phyloP scores from a whole-genome alignment of 1,284 basidiomycete genomes.

The Malassezia sympodialis region DNA sequence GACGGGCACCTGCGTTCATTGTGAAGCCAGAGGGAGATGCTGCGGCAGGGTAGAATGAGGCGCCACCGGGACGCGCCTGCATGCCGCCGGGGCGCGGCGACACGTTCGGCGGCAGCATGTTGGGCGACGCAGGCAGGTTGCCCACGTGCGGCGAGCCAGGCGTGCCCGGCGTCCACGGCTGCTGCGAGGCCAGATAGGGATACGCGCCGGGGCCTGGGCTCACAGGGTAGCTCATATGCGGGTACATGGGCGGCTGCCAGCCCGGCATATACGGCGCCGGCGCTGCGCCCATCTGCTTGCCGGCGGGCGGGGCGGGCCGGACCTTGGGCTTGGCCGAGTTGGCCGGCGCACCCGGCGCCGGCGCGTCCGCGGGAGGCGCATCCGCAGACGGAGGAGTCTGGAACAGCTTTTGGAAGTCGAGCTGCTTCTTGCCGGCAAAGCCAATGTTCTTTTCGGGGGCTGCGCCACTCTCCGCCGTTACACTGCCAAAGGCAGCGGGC shows the following conservation, averaged over 20 bases:
- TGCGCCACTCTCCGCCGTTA: constrained; percentile 32
- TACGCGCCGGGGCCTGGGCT: constrained; percentile 12
- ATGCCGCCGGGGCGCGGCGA: constrained; percentile 22
- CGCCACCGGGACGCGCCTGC: neutral
- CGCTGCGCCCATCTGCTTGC: neutral
- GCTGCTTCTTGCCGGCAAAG: constrained; percentile 54
- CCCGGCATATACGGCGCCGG: neutral
- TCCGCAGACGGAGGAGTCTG: constrained; percentile 26
- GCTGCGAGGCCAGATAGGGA: constrained; percentile 13
- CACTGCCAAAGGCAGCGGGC: constrained; percentile 48
- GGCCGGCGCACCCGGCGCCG: constrained; percentile 16
- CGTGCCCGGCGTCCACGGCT: constrained; percentile 9
- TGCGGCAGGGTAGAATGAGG: constrained; percentile 2
- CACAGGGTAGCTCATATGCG: constrained; percentile 15
- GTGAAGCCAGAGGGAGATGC: constrained; percentile 28
- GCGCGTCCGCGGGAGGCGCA: constrained; percentile 1
- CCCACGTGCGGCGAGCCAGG: constrained; percentile 1
- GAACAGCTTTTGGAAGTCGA: constrained; percentile 48
- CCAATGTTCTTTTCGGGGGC: constrained; percentile 43
- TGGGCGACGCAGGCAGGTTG: constrained; percentile 1
- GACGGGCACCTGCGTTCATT: constrained; percentile 44
- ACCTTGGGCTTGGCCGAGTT: neutral
- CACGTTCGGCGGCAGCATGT: constrained; percentile 5
- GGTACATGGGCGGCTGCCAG: constrained; percentile 17
- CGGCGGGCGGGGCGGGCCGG: constrained; percentile 1